phyloP scores from a whole-genome alignment of 768 basidiomycete genomes.

The Leccinum olivaceopallidum region DNA sequence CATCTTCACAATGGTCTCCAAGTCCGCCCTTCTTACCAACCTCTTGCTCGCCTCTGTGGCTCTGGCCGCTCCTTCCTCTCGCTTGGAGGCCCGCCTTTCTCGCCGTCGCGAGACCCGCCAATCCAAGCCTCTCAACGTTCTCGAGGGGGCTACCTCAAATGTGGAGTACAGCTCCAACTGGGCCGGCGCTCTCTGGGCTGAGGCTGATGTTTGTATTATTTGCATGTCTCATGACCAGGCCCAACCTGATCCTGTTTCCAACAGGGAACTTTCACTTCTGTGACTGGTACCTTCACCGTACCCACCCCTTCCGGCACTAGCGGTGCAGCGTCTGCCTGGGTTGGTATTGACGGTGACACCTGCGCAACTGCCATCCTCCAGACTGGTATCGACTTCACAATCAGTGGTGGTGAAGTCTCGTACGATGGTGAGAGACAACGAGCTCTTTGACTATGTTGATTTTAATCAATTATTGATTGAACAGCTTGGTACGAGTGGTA shows the following conservation, averaged over 20 bases:
- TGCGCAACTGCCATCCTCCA: constrained; percentile 14
- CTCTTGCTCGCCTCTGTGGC: constrained; percentile 21
- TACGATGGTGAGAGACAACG: constrained; percentile 9
- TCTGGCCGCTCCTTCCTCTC: constrained; percentile 21
- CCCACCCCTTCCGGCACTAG: constrained; percentile 3
- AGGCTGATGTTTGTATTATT: constrained; percentile 13
- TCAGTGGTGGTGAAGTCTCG: background rate
- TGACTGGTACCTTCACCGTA: constrained; percentile 15
- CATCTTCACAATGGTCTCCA: constrained; percentile 20
- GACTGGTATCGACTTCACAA: constrained; percentile 14
- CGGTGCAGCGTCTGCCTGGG: constrained; percentile 14
- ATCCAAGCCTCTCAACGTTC: constrained; percentile 7
- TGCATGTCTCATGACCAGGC: background rate
- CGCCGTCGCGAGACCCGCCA: constrained; percentile 18
- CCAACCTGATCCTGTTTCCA: background rate
- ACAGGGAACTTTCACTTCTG: constrained; percentile 14
- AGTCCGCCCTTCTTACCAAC: constrained; percentile 14
- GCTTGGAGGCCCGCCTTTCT: constrained; percentile 13
- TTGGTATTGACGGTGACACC: constrained; percentile 19
- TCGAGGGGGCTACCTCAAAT: background rate
- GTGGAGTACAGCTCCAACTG: constrained; percentile 22
- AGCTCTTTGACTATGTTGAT: background rate
- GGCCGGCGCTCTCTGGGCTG: constrained; percentile 19
- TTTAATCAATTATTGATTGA: background rate
- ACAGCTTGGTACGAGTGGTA: constrained; percentile 29